Percentiles rank a stretch among this genome's conserved stretches.
These are phyloP conservation scores for Fusarium sp. DNA, from an alignment of 2,329 filamentous ascomycete species.

Conservation along the genomic window DNA sequence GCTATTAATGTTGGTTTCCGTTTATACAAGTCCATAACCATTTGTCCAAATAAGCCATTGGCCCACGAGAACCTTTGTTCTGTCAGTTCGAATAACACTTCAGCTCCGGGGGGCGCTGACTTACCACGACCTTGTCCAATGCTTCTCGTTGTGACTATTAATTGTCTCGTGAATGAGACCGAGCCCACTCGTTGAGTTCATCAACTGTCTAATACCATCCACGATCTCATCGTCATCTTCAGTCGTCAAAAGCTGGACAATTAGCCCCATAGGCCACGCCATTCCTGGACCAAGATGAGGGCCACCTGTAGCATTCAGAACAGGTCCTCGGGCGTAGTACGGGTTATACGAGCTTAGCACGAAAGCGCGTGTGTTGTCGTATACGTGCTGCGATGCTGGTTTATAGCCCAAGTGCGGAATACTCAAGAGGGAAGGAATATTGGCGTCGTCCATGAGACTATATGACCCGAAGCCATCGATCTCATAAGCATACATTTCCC, in stretches of 20 bases:
- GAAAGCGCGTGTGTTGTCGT: constrained; percentile 80
- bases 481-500: constrained; percentile 74
- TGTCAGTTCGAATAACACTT: background rate
- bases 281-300: constrained; percentile 69
- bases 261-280: constrained; percentile 88
- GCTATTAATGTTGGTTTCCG: constrained; percentile 74
- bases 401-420: constrained; percentile 67
- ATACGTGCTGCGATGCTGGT: constrained; percentile 68
- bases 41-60: constrained; percentile 87
- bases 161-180: constrained; percentile 80
- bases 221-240: constrained; percentile 79
- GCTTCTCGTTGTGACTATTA: constrained; percentile 45
- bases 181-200: constrained; percentile 75
- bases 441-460: constrained; percentile 72
- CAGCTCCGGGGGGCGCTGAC: background rate
- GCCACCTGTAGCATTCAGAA: constrained; percentile 61
- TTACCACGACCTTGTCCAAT: constrained; percentile 51
- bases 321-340: constrained; percentile 69
- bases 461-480: constrained; percentile 72
- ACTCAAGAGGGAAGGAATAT: constrained; percentile 69
- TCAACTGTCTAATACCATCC: constrained; percentile 67
- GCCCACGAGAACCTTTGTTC: constrained; percentile 85
- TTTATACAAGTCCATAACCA: constrained; percentile 77
- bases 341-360: constrained; percentile 77
- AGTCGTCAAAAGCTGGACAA: constrained; percentile 81